These are phyloP conservation scores for Boechera divaricarpa DNA, from an alignment of 345 rosid species.

Conservation along the genomic window DNA sequence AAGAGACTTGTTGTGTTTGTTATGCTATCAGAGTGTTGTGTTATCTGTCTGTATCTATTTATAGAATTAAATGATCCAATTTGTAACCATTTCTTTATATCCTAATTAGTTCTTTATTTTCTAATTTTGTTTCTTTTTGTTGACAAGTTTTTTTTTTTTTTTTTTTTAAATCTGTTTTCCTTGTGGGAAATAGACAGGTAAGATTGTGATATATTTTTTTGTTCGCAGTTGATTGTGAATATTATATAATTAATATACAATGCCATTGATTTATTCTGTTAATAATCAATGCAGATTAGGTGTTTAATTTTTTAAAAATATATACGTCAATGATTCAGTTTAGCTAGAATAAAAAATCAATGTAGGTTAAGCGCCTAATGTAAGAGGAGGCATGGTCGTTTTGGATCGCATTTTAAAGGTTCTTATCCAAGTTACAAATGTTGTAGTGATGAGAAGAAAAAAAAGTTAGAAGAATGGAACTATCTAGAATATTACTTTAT, in stretches of 20 bases:
- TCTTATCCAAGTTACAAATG: neutral
- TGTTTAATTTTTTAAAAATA: neutral
- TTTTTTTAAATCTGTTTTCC: constrained; percentile 11
- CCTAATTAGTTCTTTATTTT: neutral
- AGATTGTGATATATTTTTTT: neutral
- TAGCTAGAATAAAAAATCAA: neutral
- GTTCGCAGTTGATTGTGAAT: neutral
- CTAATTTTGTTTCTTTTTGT: constrained; percentile 19
- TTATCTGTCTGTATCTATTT: constrained; percentile 15
- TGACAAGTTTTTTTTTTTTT: neutral
- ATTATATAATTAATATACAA: neutral
- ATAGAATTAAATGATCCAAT: neutral
- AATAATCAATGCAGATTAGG: neutral
- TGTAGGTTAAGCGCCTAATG: neutral
- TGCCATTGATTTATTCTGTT: neutral
- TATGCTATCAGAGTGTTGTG: constrained; percentile 17
- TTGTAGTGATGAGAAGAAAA: neutral
- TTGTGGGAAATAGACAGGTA: constrained; percentile 29
- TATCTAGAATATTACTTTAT: neutral
- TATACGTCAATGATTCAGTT: neutral
- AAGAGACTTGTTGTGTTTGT: constrained; percentile 15
- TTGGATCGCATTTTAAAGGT: constrained; percentile 10
- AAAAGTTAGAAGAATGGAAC: neutral
- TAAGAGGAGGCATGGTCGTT: neutral
- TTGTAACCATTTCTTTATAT: neutral